Base-by-base conservation (phyloP, 179 eudicot genomes). In the Silene noctiflora region DNA sequence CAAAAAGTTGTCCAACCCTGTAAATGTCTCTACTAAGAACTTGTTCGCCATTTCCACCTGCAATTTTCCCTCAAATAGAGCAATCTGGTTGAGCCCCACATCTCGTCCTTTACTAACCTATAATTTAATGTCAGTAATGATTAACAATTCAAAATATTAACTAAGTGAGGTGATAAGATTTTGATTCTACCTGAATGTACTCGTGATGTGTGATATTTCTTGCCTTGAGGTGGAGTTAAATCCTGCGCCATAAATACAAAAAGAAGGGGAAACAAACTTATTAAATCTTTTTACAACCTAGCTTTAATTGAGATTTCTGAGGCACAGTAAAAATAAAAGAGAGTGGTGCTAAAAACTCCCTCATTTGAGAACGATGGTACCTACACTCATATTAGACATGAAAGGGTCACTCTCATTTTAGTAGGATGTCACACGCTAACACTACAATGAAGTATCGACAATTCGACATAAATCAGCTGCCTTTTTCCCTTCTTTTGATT, bases 21-120 rank as follows among this genome's bases (percentile, higher is more conserved):
- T n/a, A n/a, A n/a, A n/a, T n/a, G n/a, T n/a, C n/a, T n/a, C n/a
- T n/a, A n/a, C n/a, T n/a, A n/a, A n/a, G n/a, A n/a, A n/a, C n/a
- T n/a, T n/a, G n/a, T n/a, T n/a, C n/a, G n/a, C n/a, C n/a, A n/a
- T n/a, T n/a, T n/a, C n/a, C n/a, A n/a, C n/a, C n/a, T n/a, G n/a
- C n/a, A n/a, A n/a, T n/a, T n/a, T n/a, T n/a, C n/a, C n/a, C n/a
- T n/a, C n/a, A n/a, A n/a, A n/a, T n/a, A n/a, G 44, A 24, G 99
- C 99, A 78, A 96, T 96, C 79, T 96, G 99, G 87, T 96, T 93
- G 81, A 96, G 94, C 80, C 99, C 97, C 55, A 93, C 99, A 87
- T 96, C 99, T 83, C 99, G 80, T 46, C 98, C 99, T 87, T 96
- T 96, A 78, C 99, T 98, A 80, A 96, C 99, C 97, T 93, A 91